A percentile compares a stretch with the other conserved stretches of the same genome.
Evolutionary conservation across 495 filamentous ascomycete species (phyloP).

Genomic region (Penicillium paxilli): DNA sequence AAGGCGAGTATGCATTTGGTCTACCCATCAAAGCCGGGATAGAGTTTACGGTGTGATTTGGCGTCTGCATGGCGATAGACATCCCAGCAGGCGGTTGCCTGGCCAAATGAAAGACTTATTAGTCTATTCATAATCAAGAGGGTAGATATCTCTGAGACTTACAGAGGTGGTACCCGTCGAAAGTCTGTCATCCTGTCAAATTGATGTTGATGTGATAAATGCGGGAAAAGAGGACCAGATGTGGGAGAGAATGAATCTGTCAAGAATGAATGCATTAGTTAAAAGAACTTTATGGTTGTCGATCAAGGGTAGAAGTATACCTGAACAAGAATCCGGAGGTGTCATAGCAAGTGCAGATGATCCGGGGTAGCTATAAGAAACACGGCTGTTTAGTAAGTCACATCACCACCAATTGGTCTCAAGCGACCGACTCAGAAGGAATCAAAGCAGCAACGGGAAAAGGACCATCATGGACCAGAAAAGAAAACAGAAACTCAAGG

Average conservation of each 20-base stretch:
- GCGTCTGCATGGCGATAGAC: slow-evolving; percentile 34
- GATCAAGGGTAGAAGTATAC: slow-evolving; percentile 27
- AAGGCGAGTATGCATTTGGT: slow-evolving; percentile 34
- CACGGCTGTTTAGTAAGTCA: slow-evolving; percentile 24
- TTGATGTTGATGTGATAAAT: slow-evolving; percentile 28
- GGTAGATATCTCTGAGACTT: slow-evolving; percentile 15
- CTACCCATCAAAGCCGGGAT: slow-evolving; percentile 34
- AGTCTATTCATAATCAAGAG: not conserved
- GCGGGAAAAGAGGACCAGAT: slow-evolving; percentile 40
- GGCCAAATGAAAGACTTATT: slow-evolving; percentile 6
- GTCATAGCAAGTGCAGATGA: slow-evolving; percentile 47
- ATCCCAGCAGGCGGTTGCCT: slow-evolving; percentile 42
- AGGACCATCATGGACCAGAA: slow-evolving; percentile 13
- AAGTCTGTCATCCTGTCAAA: slow-evolving; percentile 47
- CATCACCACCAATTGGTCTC: slow-evolving; percentile 12
- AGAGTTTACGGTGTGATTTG: slow-evolving; percentile 24
- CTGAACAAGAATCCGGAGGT: slow-evolving; percentile 48
- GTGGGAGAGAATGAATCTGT: slow-evolving; percentile 44
- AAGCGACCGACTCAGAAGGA: not conserved
- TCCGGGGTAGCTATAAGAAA: slow-evolving; percentile 36
- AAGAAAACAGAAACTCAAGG: not conserved
- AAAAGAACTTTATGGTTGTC: not conserved
- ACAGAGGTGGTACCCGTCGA: slow-evolving; percentile 45
- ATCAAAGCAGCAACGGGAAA: slow-evolving; percentile 3
- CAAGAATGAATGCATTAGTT: slow-evolving; percentile 18